These are phyloP conservation scores for Dactylellina cionopaga DNA, from an alignment of 2,329 filamentous ascomycete genomes.

Conservation along the genomic window DNA sequence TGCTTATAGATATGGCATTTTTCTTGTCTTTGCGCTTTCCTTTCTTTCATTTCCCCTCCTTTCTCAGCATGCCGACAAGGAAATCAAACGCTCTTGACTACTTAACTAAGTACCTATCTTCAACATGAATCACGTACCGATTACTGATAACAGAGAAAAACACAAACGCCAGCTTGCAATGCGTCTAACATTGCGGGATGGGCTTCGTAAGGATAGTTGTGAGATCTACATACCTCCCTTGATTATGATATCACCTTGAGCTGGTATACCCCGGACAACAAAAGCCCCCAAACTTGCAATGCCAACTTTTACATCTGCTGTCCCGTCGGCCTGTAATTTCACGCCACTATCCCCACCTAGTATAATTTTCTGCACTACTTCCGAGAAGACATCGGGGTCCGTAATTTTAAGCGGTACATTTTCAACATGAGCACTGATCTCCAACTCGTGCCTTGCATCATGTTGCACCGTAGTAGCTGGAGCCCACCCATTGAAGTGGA, in stretches of 20 bases:
- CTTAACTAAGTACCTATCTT: too few relatives aligned
- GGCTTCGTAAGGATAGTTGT: conserved; percentile 26
- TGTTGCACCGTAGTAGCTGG: conserved; percentile 76
- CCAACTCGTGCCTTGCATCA: conserved; percentile 70
- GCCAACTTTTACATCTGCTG: conserved; percentile 82
- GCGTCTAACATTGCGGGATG: conserved; percentile 11
- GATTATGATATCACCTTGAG: conserved; percentile 73
- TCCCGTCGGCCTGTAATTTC: conserved; percentile 77
- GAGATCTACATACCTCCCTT: conserved; percentile 52
- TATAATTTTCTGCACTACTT: conserved; percentile 81
- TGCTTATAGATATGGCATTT: too few relatives aligned
- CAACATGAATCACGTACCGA: too few relatives aligned
- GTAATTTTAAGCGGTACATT: conserved; percentile 85
- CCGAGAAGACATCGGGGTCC: conserved; percentile 78
- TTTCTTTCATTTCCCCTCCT: too few relatives aligned
- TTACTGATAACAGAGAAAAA: conserved; percentile 53
- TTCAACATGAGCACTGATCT: conserved; percentile 78
- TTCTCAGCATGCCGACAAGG: too few relatives aligned
- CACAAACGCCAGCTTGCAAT: conserved; percentile 19
- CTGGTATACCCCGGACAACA: conserved; percentile 83
- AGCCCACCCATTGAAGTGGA: conserved; percentile 85
- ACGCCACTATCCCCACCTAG: conserved; percentile 75
- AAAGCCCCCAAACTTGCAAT: conserved; percentile 81
- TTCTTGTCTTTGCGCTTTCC: too few relatives aligned
- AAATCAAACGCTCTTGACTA: too few relatives aligned